Evolutionary conservation across 2,329 filamentous ascomycete species (phyloP).

Genomic region (Graphium sp.): DNA sequence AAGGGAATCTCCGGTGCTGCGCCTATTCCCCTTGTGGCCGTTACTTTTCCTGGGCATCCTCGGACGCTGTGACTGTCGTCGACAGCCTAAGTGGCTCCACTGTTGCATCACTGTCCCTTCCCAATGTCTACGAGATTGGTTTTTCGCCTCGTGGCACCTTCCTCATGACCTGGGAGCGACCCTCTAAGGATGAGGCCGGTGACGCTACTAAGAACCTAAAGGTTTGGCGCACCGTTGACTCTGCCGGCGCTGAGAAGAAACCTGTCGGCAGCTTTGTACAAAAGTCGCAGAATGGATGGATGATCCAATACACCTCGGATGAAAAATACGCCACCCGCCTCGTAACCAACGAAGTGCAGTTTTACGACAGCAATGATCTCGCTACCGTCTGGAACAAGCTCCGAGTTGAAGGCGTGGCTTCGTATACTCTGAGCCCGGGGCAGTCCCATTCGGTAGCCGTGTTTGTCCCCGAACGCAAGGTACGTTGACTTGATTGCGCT

Average conservation of each 20-base stretch:
- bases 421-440: constrained; percentile 81
- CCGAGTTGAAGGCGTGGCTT: constrained; percentile 72
- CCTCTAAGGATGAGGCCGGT: constrained; percentile 63
- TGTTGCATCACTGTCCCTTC: constrained; percentile 57
- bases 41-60: constrained; percentile 90
- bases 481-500: constrained; percentile 18
- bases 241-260: constrained; percentile 45
- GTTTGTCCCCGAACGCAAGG: constrained; percentile 92
- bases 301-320: constrained; percentile 88
- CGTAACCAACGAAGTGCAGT: constrained; percentile 95
- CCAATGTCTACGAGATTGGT: constrained; percentile 83
- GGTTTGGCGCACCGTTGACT: constrained; percentile 76
- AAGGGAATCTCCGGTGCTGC: constrained; percentile 76
- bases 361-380: constrained; percentile 80
- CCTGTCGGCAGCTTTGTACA: constrained; percentile 85
- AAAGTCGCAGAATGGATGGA: constrained; percentile 91
- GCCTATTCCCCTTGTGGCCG: constrained; percentile 84
- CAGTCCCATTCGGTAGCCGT: constrained; percentile 85
- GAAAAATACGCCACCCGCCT: constrained; percentile 84
- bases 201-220: constrained; percentile 54
- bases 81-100: constrained; percentile 63
- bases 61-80: constrained; percentile 70
- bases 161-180: constrained; percentile 92
- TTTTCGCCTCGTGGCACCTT: constrained; percentile 90
- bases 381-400: constrained; percentile 88